Percentiles rank a stretch among this genome's conserved stretches.
These are phyloP conservation scores for Raffaelea arxii DNA, from an alignment of 2,329 filamentous ascomycete species.

Conservation along the genomic window DNA sequence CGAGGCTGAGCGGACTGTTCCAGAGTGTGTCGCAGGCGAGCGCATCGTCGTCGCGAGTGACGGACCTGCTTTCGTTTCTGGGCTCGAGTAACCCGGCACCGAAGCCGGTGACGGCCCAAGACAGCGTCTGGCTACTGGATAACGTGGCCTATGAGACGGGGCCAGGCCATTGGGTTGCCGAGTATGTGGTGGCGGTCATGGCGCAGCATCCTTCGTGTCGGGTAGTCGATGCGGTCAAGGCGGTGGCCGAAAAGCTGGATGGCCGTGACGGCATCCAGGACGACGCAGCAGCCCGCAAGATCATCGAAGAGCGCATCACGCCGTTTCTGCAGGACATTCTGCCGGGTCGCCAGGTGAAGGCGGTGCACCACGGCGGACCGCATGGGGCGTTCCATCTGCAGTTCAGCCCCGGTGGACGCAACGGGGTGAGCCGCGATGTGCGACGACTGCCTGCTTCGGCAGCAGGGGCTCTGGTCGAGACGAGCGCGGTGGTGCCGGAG, in stretches of 20 bases:
- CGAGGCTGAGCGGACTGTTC: not conserved
- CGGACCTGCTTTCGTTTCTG: conserved; percentile 38
- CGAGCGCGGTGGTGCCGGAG: conserved; percentile 38
- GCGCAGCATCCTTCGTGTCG: conserved; percentile 58
- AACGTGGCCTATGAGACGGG: conserved; percentile 57
- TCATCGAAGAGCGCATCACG: conserved; percentile 56
- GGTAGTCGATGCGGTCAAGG: conserved; percentile 58
- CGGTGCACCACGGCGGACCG: conserved; percentile 47
- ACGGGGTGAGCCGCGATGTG: conserved; percentile 62
- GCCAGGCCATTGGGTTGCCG: conserved; percentile 59
- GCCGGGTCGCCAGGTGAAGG: conserved; percentile 57
- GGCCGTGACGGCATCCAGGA: conserved; percentile 34
- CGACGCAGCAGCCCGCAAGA: conserved; percentile 41
- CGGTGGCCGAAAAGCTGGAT: conserved; percentile 59
- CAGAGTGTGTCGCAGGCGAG: not conserved
- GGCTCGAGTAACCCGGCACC: conserved; percentile 47
- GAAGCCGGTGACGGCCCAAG: conserved; percentile 48
- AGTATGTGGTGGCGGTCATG: conserved; percentile 78
- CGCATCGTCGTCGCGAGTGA: conserved; percentile 16
- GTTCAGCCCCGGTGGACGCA: conserved; percentile 60
- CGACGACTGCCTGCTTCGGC: conserved; percentile 38
- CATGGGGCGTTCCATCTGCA: conserved; percentile 32
- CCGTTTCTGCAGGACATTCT: conserved; percentile 73
- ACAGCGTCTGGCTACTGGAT: conserved; percentile 83
- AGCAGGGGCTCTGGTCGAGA: conserved; percentile 35